phyloP scores from a whole-genome alignment of 257 asterid species.

The Nicotiana sylvestris region DNA sequence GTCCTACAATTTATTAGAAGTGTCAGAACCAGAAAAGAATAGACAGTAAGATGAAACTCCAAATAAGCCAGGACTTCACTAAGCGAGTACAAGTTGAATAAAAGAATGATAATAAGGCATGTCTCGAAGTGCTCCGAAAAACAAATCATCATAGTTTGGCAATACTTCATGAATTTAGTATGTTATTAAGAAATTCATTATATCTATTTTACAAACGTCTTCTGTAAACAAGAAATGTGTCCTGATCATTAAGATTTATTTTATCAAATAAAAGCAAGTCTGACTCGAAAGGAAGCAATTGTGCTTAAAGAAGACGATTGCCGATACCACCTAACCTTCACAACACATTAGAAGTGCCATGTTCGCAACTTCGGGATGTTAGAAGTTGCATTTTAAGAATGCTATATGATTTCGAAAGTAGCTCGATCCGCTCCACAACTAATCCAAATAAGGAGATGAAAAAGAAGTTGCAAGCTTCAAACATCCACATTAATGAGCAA shows the following conservation, averaged over 20 bases:
- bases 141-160: neutral
- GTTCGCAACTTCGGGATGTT: neutral
- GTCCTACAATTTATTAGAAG: constrained; percentile 39
- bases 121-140: neutral
- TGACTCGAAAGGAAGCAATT: neutral
- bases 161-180: neutral
- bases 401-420: neutral
- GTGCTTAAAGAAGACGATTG: neutral
- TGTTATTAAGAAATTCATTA: neutral
- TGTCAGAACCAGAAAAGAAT: constrained; percentile 8
- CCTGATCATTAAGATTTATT: neutral
- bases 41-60: neutral
- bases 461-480: neutral
- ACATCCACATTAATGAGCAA: neutral
- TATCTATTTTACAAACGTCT: neutral
- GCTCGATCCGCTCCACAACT: neutral
- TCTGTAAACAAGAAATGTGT: too few species aligned
- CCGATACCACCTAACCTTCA: neutral
- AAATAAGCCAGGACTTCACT: neutral
- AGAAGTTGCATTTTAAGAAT: neutral
- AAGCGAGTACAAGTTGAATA: neutral
- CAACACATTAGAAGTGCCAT: neutral
- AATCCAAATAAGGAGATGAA: neutral
- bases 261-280: neutral
- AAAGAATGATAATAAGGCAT: neutral